Evolutionary conservation across 345 rosid genomes (phyloP), one percentile per base, ranked within the genome.

Genomic region (Garcia nutans): DNA sequence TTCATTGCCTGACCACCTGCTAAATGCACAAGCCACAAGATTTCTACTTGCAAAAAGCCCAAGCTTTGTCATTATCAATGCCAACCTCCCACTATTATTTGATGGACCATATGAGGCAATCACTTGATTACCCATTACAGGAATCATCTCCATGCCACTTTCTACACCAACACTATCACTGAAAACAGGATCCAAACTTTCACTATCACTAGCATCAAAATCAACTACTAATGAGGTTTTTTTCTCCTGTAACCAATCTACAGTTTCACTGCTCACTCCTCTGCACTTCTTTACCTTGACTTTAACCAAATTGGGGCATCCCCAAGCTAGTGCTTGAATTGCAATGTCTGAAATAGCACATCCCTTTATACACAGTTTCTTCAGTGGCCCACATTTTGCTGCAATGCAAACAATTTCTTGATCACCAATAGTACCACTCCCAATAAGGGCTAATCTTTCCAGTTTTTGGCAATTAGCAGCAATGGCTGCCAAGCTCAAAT

Each of bases 301-400:
- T 82, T 91, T 94, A 47, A 88, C 84, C 86, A 94, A 82, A 82
- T 74, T 91, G 8, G 98, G 97, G 73, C 96, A 94, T 0, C 98
- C 98, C 78, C 64, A 79, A 45, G 88, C 91, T 5, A 94, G 84
- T 7, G 94, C 89, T 86, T 84, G 84, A 74, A 94, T 88, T 49
- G 92, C 92, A 0, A 70, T 54, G 74, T 92, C 90, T 1, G 98
- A 86, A 74, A 94, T 79, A 12, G 82, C 77, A 78, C 97, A 94
- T 9, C 92, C 89, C 81, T 94, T 94, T 76, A 94, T 92, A 72
- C 97, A 92, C 10, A 92, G 86, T 80, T 92, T 94, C 87, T 82
- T 92, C 85, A 92, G 69, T 0, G 89, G 87, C 68, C 58, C 75
- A 3, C 97, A 94, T 83, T 89, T 94, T 11, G 84, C 81, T 0